Percentiles rank a stretch among this genome's conserved stretches.
These are phyloP conservation scores for Agarophyton chilense DNA, from an alignment of 23 red algal species.

Conservation along the genomic window DNA sequence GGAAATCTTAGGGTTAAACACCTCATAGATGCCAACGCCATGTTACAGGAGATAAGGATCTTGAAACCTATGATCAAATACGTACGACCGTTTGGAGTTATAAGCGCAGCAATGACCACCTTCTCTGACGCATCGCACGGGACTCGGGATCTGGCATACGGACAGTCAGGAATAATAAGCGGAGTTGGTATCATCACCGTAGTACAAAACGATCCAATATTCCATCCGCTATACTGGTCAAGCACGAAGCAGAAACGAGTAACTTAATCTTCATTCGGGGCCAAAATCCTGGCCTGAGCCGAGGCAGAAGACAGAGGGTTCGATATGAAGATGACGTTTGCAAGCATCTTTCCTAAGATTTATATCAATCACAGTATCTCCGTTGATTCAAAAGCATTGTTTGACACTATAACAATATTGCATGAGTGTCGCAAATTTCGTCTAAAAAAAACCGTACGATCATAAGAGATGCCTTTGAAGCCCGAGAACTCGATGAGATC, in stretches of 20 bases:
- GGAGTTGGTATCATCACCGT: neutral
- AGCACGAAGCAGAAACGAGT: slow-evolving; percentile 21
- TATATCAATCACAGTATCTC: neutral
- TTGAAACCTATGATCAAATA: neutral
- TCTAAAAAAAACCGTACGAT: neutral
- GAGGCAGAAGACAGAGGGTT: neutral
- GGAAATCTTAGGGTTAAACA: slow-evolving; percentile 6
- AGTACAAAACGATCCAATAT: neutral
- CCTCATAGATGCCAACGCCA: neutral
- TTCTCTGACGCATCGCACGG: neutral
- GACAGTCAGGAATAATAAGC: neutral
- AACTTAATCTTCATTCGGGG: slow-evolving; percentile 11
- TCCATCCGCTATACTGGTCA: slow-evolving; percentile 3
- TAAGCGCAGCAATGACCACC: neutral
- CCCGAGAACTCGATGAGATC: neutral
- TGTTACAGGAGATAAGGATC: slow-evolving; percentile 23
- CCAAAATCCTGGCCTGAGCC: slow-evolving; percentile 10
- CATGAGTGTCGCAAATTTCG: slow-evolving; percentile 9
- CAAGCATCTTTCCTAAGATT: neutral
- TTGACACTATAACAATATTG: neutral
- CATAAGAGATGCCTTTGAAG: slow-evolving; percentile 11
- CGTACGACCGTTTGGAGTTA: neutral
- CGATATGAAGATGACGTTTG: neutral
- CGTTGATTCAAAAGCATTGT: slow-evolving; percentile 4
- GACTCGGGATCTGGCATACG: neutral